A percentile compares a stretch with the other conserved stretches of the same genome.
phyloP scores from a whole-genome alignment of 1,284 basidiomycete genomes.

The Peniophora sp. region DNA sequence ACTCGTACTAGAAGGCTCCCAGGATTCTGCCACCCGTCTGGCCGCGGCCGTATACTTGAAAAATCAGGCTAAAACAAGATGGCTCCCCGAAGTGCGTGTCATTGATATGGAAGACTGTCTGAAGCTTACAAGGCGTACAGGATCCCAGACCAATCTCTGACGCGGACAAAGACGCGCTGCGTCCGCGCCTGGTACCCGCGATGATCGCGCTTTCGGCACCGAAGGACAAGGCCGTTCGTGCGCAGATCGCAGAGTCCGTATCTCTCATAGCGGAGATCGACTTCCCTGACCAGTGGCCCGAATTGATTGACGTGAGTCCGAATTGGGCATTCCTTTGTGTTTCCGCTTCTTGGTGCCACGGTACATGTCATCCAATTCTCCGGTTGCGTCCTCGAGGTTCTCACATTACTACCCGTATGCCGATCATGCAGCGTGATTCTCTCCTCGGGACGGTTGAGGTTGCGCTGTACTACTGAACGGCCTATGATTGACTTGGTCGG shows the following conservation, averaged over 20 bases:
- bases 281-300: constrained; percentile 81
- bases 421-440: too few species aligned
- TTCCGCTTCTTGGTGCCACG: neutral
- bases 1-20: constrained; percentile 63
- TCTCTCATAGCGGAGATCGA: constrained; percentile 82
- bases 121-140: constrained; percentile 24
- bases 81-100: constrained; percentile 67
- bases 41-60: constrained; percentile 86
- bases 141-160: constrained; percentile 58
- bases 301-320: constrained; percentile 73
- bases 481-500: too few species aligned
- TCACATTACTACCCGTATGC: too few species aligned
- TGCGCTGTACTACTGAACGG: too few species aligned
- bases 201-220: constrained; percentile 72
- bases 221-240: constrained; percentile 60
- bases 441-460: too few species aligned
- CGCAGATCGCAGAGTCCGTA: constrained; percentile 86
- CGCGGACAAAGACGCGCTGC: constrained; percentile 61
- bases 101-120: neutral
- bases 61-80: constrained; percentile 78
- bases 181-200: constrained; percentile 68
- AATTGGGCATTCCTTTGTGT: neutral
- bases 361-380: neutral
- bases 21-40: constrained; percentile 68
- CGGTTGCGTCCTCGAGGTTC: too few species aligned